phyloP scores from a whole-genome alignment of 805 yeast genomes.

The Lachancea nothofagi region DNA sequence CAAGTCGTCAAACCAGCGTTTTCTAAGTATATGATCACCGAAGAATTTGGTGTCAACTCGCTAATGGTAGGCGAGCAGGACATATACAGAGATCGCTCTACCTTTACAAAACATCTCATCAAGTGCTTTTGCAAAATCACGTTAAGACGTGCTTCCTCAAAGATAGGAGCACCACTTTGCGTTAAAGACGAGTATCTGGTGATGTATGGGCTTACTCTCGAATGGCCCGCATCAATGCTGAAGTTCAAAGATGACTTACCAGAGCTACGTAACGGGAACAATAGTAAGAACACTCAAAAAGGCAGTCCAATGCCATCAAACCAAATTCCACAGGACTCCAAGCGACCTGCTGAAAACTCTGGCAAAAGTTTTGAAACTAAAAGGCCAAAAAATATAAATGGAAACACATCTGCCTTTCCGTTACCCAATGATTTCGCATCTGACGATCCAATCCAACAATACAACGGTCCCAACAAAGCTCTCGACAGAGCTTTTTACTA shows the following conservation, averaged over 20 bases:
- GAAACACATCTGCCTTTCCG: slow-evolving; percentile 1
- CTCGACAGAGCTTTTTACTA: slow-evolving; percentile 19
- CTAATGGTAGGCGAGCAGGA: slow-evolving; percentile 67
- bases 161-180: slow-evolving; percentile 94
- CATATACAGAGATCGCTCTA: slow-evolving; percentile 74
- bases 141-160: slow-evolving; percentile 62
- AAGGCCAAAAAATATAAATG: slow-evolving; percentile 8
- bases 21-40: slow-evolving; percentile 65
- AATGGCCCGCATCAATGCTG: slow-evolving; percentile 31
- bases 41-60: slow-evolving; percentile 48
- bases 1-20: slow-evolving; percentile 45
- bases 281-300: background rate
- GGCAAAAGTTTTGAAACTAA: slow-evolving; percentile 14
- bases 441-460: slow-evolving; percentile 27
- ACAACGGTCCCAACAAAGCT: slow-evolving; percentile 18
- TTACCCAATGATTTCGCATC: slow-evolving; percentile 20
- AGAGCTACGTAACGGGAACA: background rate
- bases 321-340: background rate
- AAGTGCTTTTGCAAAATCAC: slow-evolving; percentile 80
- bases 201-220: slow-evolving; percentile 32
- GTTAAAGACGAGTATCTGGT: slow-evolving; percentile 61
- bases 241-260: slow-evolving; percentile 28
- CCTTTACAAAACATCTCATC: slow-evolving; percentile 84
- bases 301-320: background rate
- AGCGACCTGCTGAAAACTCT: background rate